These are phyloP conservation scores for cucumber (Cucumis sativus) DNA, from an alignment of 306 rosid species.

Conservation along the genomic window DNA sequence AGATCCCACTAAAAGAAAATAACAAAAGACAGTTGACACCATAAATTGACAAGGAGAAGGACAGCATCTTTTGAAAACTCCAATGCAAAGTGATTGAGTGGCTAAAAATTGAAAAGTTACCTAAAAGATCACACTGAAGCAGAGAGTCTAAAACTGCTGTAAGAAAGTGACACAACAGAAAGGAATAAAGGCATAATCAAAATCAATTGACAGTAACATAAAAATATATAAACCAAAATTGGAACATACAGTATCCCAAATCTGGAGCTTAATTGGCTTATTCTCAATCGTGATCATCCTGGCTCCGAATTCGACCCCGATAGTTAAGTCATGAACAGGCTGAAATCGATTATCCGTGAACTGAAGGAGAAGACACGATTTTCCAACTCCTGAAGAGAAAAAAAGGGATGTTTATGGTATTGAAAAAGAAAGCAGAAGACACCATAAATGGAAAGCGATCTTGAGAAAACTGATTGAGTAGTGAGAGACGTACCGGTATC, in stretches of 20 bases:
- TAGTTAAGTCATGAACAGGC: conserved; percentile 95
- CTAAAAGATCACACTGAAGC: background rate
- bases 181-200: background rate
- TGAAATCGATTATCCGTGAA: conserved; percentile 97
- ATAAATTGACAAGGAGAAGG: background rate
- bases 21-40: background rate
- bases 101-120: background rate
- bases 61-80: background rate
- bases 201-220: background rate
- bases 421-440: background rate
- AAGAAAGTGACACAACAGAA: background rate
- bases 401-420: no score
- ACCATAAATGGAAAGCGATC: background rate
- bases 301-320: conserved; percentile 97
- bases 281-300: conserved; percentile 96
- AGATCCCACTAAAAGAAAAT: background rate
- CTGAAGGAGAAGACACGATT: conserved; percentile 95
- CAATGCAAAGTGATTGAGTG: background rate
- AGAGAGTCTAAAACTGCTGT: background rate
- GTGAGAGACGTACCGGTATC: conserved; percentile 60
- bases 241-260: conserved; percentile 92
- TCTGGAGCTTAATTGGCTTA: conserved; percentile 94
- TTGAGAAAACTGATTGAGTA: background rate
- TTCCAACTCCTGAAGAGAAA: conserved; percentile 63
- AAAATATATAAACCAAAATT: background rate